Conservation (phyloP, 352 stramenopile genomes). For the Pythium dissimile region DNA sequence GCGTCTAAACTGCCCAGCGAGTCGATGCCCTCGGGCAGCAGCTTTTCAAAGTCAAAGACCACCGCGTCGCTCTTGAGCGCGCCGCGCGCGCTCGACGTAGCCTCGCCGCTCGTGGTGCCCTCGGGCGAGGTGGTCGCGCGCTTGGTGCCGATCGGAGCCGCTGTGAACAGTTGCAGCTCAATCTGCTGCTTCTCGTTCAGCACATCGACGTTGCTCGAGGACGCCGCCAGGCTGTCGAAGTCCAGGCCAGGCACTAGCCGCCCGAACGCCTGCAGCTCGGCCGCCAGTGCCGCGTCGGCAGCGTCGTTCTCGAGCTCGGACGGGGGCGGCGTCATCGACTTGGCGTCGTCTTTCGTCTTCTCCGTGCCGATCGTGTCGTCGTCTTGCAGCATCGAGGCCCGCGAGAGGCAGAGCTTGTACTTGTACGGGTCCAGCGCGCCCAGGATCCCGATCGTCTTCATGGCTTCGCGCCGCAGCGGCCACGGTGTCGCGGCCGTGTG, state of each 20-base stretch:
- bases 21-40: slow-evolving; percentile 50
- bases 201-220: slow-evolving; percentile 51
- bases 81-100: background rate
- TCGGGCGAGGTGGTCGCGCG: slow-evolving; percentile 24
- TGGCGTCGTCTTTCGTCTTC: slow-evolving; percentile 44
- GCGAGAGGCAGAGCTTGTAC: slow-evolving; percentile 85
- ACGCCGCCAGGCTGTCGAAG: slow-evolving; percentile 51
- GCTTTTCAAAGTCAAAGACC: slow-evolving; percentile 70
- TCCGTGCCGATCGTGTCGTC: slow-evolving; percentile 38
- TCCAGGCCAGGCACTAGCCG: slow-evolving; percentile 30
- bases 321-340: slow-evolving; percentile 18
- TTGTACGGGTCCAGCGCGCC: slow-evolving; percentile 95
- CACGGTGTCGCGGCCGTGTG: slow-evolving; percentile 89
- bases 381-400: slow-evolving; percentile 59
- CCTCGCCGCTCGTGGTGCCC: background rate
- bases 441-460: slow-evolving; percentile 96
- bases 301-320: slow-evolving; percentile 3
- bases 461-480: slow-evolving; percentile 92
- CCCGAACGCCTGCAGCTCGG: slow-evolving; percentile 12
- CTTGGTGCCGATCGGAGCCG: slow-evolving; percentile 79
- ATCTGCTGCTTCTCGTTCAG: slow-evolving; percentile 87
- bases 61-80: slow-evolving; percentile 4
- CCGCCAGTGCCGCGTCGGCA: slow-evolving; percentile 8
- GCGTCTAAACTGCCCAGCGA: slow-evolving; percentile 51
- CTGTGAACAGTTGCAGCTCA: slow-evolving; percentile 82